phyloP scores from a whole-genome alignment of 495 filamentous ascomycete species.

The Cryomyces antarcticus region DNA sequence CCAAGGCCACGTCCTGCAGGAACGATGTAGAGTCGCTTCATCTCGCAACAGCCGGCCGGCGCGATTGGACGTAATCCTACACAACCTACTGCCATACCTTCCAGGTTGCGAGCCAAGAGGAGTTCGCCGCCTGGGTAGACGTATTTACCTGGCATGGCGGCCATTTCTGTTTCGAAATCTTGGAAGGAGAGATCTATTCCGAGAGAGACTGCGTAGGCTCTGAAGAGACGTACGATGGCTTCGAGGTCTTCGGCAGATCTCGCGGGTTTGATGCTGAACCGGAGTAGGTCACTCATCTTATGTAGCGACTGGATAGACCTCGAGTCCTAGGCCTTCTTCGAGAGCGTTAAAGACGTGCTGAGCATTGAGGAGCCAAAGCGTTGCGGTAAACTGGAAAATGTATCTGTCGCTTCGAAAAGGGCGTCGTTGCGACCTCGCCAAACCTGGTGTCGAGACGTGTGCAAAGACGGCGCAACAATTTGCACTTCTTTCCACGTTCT shows the following conservation, averaged over 20 bases:
- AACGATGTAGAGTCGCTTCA: constrained; percentile 36
- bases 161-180: constrained; percentile 30
- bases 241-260: constrained; percentile 18
- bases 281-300: background rate
- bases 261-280: constrained; percentile 8
- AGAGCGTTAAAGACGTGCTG: too few species aligned
- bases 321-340: too few species aligned
- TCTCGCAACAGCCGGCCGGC: constrained; percentile 25
- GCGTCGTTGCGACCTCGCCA: too few species aligned
- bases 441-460: too few species aligned
- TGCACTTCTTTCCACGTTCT: too few species aligned
- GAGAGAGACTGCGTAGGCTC: constrained; percentile 30
- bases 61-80: constrained; percentile 24
- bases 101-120: constrained; percentile 22
- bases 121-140: constrained; percentile 23
- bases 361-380: too few species aligned
- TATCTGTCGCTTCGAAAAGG: too few species aligned
- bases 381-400: too few species aligned
- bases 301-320: too few species aligned
- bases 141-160: constrained; percentile 34
- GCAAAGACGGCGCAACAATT: too few species aligned
- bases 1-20: constrained; percentile 26
- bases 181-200: constrained; percentile 37
- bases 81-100: constrained; percentile 25
- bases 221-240: constrained; percentile 24